Evolutionary conservation across 2,329 filamentous ascomycete species (phyloP), one percentile per base, ranked within the genome.

Genomic region (Leptographium radiaticola): DNA sequence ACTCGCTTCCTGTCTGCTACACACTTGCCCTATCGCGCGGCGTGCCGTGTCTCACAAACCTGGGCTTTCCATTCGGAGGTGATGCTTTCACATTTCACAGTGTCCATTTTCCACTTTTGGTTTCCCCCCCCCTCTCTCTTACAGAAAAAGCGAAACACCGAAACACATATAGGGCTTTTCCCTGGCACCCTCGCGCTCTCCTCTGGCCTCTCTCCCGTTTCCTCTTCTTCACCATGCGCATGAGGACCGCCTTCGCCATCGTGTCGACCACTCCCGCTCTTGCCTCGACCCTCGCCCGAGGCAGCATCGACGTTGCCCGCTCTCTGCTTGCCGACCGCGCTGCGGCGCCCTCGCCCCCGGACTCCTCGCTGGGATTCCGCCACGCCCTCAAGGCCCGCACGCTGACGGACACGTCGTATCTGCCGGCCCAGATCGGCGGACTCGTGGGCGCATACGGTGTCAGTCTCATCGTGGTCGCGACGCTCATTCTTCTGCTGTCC

Each of bases 361-460:
- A 5, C 30, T 34, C 80, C 44, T 67, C 79, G 51, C 74, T 80
- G 54, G 75, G 81, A 66, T 71, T 81, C 68, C 80, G 79, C 9
- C 77, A 83, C 55, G 71, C 77, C 10, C 66, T 81, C 46, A 81
- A 81, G 43, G 73, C 74, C 53, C 68, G 75, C 61, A 79, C 83
- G 40, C 67, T 80, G 49, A 73, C 81, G 61, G 30, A 89, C 65
- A 71, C 71, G 58, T 69, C 75, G 18, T 80, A 85, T 54, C 79
- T 96, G 25, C 88, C 89, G 18, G 83, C 81, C 56, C 85, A 96
- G 68, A 83, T 96, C 61, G 85, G 86, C 59, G 88, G 84, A 60
- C 86, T 97, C 56, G 77, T 91, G 56, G 89, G 84, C 57, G 84
- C 87, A 56, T 96, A 96, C 79, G 76, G 90, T 55, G 67, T 88